Evolutionary conservation across 805 yeast genomes (phyloP).

Genomic region (Candida patagonica): DNA sequence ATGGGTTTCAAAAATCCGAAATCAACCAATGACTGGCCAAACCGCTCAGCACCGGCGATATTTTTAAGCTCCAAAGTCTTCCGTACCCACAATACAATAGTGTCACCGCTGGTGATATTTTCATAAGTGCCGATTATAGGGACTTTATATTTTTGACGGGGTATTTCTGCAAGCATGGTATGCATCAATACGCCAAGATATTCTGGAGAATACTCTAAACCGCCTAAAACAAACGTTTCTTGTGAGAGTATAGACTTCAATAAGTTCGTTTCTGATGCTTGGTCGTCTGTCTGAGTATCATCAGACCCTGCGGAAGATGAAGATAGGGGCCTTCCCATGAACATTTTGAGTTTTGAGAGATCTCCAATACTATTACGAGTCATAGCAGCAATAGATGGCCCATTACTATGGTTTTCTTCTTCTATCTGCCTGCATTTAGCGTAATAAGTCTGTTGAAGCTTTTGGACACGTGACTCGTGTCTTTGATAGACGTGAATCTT

Average conservation of each 20-base stretch:
- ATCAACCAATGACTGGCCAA: slow-evolving; percentile 66
- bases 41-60: slow-evolving; percentile 55
- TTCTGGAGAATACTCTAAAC: slow-evolving; percentile 26
- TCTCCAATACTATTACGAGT: background rate
- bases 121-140: slow-evolving; percentile 61
- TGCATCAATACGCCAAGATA: slow-evolving; percentile 34
- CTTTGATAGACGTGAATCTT: slow-evolving; percentile 43
- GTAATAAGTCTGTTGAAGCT: slow-evolving; percentile 51
- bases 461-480: slow-evolving; percentile 36
- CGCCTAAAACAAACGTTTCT: slow-evolving; percentile 21
- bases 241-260: slow-evolving; percentile 7
- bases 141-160: slow-evolving; percentile 46
- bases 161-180: slow-evolving; percentile 38
- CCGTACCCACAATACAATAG: slow-evolving; percentile 50
- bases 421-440: slow-evolving; percentile 63
- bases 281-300: background rate
- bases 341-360: background rate
- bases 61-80: slow-evolving; percentile 39
- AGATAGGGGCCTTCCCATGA: background rate
- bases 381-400: background rate
- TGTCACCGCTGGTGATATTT: slow-evolving; percentile 52
- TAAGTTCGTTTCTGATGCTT: background rate
- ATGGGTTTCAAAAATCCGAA: slow-evolving; percentile 52
- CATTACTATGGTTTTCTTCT: slow-evolving; percentile 4
- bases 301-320: background rate